Conservation (phyloP, 148 eudicot genomes). For the Spergularia marina region DNA sequence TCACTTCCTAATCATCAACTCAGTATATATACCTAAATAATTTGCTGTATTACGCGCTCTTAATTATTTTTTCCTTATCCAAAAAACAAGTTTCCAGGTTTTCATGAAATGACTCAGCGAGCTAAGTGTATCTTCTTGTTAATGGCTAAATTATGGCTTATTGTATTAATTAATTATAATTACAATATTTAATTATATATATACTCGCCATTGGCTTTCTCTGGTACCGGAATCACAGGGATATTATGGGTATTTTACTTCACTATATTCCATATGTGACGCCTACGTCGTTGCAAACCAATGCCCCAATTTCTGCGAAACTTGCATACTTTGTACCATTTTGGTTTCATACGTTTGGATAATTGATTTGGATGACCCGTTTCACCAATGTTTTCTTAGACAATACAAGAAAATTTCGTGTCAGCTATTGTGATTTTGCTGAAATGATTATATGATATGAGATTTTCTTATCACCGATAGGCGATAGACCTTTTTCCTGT, state of each 20-base stretch:
- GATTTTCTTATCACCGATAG: no score
- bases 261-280: background rate
- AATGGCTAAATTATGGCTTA: background rate
- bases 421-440: no score
- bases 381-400: no score
- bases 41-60: conserved; percentile 13
- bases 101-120: background rate
- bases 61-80: background rate
- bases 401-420: no score
- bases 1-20: background rate
- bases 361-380: background rate
- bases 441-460: no score
- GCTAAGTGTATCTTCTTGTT: background rate
- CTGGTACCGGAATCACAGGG: background rate
- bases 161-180: background rate
- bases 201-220: background rate
- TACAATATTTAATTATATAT: no score
- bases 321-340: background rate
- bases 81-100: no score
- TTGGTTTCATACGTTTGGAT: background rate
- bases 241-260: background rate
- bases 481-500: no score
- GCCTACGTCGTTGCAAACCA: background rate
- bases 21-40: background rate
- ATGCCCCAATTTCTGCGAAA: background rate